Conservation (phyloP, 331 rosid genomes). For the Saraca asoca region DNA sequence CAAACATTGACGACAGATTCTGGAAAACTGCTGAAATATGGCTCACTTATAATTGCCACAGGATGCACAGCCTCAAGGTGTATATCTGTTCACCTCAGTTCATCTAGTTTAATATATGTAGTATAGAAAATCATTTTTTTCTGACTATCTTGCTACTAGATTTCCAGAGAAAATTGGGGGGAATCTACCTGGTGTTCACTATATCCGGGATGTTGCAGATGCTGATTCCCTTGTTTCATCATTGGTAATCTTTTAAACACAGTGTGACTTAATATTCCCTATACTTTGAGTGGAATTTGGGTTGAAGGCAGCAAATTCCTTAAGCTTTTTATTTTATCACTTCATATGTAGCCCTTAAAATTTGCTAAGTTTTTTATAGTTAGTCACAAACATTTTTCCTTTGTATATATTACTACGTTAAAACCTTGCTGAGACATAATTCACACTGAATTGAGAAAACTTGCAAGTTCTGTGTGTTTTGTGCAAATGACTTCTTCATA, state of each 20-base stretch:
- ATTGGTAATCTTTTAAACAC: constrained; percentile 50
- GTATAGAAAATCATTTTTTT: constrained; percentile 29
- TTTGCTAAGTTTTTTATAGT: neutral
- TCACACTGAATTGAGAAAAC: constrained; percentile 23
- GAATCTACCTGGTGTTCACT: constrained; percentile 81
- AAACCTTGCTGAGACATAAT: constrained; percentile 21
- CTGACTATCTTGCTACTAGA: constrained; percentile 46
- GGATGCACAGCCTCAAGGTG: constrained; percentile 89
- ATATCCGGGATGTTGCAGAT: constrained; percentile 90
- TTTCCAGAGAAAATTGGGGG: constrained; percentile 92
- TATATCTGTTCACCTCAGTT: constrained; percentile 17
- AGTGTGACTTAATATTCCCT: constrained; percentile 6
- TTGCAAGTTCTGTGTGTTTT: constrained; percentile 27
- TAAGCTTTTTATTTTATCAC: neutral
- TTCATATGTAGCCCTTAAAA: constrained; percentile 21
- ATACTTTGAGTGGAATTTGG: constrained; percentile 24
- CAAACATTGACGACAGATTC: constrained; percentile 71
- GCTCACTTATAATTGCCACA: constrained; percentile 80
- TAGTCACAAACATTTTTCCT: constrained; percentile 13
- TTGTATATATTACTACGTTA: constrained; percentile 4
- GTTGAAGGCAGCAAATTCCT: constrained; percentile 7
- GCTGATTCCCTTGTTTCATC: constrained; percentile 75
- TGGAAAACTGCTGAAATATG: constrained; percentile 83
- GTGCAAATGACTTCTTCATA: constrained; percentile 17
- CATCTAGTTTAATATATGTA: constrained; percentile 3